Conservation (phyloP, 2,329 filamentous ascomycete species). For the Beauveria rudraprayagi region DNA sequence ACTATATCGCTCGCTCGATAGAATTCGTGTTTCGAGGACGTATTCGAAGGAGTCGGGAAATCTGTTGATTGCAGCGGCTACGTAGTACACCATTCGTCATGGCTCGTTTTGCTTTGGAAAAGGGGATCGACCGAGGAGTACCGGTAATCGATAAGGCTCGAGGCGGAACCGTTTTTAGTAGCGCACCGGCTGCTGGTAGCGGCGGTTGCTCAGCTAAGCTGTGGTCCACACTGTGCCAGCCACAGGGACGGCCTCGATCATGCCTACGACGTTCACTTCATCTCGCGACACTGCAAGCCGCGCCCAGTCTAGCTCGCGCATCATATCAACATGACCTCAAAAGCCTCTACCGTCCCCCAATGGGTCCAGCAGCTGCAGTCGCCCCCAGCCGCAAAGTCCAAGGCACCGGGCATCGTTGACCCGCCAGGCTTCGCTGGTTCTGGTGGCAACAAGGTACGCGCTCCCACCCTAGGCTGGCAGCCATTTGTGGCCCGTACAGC, state of each 20-base stretch:
- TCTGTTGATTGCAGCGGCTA: neutral
- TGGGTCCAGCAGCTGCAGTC: constrained; percentile 79
- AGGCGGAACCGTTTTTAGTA: neutral
- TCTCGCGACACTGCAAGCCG: neutral
- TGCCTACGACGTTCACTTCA: neutral
- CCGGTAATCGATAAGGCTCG: constrained; percentile 6
- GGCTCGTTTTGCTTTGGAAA: neutral
- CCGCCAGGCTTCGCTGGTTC: constrained; percentile 70
- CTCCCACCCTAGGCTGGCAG: neutral
- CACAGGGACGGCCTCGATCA: neutral
- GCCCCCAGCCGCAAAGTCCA: constrained; percentile 57
- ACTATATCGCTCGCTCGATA: neutral
- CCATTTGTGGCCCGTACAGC: neutral
- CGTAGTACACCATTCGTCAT: neutral
- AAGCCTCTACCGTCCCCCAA: constrained; percentile 45
- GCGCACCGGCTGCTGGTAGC: neutral
- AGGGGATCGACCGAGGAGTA: neutral
- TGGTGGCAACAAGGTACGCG: constrained; percentile 48
- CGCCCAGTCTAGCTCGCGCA: neutral
- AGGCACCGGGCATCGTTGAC: constrained; percentile 64
- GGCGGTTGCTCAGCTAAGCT: constrained; percentile 8
- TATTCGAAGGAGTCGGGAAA: neutral
- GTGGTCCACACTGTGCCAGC: neutral
- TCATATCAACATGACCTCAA: constrained; percentile 21
- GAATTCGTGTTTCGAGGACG: neutral